Conservation (phyloP, 2,329 filamentous ascomycete species). For the Ceratocystis alfenasii region DNA sequence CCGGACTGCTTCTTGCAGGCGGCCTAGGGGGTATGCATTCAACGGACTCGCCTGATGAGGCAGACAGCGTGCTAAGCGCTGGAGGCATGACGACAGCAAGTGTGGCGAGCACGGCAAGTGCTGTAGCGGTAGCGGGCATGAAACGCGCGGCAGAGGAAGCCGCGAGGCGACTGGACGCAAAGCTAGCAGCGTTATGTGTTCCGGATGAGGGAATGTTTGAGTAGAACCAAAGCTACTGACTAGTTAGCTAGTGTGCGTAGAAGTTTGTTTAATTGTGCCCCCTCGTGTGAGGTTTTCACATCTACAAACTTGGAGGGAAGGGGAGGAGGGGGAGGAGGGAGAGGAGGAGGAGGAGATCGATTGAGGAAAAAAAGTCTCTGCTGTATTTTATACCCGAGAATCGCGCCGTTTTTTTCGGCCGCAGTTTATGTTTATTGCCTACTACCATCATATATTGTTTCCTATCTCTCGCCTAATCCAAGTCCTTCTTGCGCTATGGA, state of each 20-base stretch:
- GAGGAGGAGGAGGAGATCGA: neutral
- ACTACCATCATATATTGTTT: neutral
- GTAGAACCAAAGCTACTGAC: neutral
- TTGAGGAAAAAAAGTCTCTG: neutral
- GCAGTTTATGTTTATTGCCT: constrained; percentile 3
- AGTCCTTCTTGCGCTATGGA: neutral
- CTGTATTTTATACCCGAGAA: constrained; percentile 13
- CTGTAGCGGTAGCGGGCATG: constrained; percentile 40
- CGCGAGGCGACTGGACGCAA: constrained; percentile 48
- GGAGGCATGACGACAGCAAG: constrained; percentile 36
- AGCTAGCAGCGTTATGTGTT: constrained; percentile 41
- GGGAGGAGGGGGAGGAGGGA: neutral
- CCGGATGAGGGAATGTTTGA: constrained; percentile 40
- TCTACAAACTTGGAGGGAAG: no score
- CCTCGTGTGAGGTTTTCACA: no score
- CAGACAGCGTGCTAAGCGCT: constrained; percentile 37
- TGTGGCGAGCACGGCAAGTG: constrained; percentile 31
- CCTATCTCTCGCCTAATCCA: neutral
- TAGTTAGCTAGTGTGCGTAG: no score
- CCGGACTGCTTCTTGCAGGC: constrained; percentile 25
- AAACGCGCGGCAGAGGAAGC: constrained; percentile 48
- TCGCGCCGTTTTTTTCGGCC: neutral
- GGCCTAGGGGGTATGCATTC: constrained; percentile 23
- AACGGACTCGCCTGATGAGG: constrained; percentile 33
- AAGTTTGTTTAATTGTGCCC: no score